These are phyloP conservation scores for Cylindricascospora bacillispora DNA, from an alignment of 1,139 yeast genomes.

Conservation along the genomic window DNA sequence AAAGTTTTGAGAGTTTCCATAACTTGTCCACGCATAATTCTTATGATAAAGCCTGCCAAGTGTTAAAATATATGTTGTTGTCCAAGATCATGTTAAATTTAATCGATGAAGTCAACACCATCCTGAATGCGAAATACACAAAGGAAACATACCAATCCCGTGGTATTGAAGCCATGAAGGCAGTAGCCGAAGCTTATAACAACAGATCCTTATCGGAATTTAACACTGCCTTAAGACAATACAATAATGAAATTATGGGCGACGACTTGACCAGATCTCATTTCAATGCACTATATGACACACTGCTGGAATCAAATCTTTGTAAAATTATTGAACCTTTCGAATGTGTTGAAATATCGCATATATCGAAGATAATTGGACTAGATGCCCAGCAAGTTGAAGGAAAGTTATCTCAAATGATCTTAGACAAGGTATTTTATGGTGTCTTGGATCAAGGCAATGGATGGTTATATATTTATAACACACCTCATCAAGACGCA, in stretches of 20 bases:
- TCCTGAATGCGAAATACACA: conserved; percentile 69
- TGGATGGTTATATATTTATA: conserved; percentile 91
- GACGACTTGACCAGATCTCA: conserved; percentile 88
- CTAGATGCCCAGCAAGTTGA: conserved; percentile 82
- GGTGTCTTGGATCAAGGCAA: conserved; percentile 98
- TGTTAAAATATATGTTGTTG: conserved; percentile 81
- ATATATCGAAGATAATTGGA: conserved; percentile 79
- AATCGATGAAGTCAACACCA: conserved; percentile 71
- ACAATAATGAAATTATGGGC: conserved; percentile 63
- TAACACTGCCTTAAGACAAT: conserved; percentile 62
- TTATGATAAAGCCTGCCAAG: conserved; percentile 58
- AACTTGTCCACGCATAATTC: conserved; percentile 34
- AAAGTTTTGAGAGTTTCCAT: conserved; percentile 81
- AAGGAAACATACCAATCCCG: conserved; percentile 59
- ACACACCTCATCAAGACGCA: conserved; percentile 79
- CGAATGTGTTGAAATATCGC: conserved; percentile 84
- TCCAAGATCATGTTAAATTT: conserved; percentile 88
- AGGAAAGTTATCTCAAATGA: conserved; percentile 92
- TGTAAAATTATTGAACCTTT: conserved; percentile 93
- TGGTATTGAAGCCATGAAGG: conserved; percentile 81
- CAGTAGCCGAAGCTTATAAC: conserved; percentile 80
- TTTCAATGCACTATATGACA: conserved; percentile 85
- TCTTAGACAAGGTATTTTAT: conserved; percentile 80
- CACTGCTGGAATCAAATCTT: conserved; percentile 82
- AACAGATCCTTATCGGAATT: conserved; percentile 86